Conservation (phyloP, 495 filamentous ascomycete genomes). For the Aspergillus conjunctus region DNA sequence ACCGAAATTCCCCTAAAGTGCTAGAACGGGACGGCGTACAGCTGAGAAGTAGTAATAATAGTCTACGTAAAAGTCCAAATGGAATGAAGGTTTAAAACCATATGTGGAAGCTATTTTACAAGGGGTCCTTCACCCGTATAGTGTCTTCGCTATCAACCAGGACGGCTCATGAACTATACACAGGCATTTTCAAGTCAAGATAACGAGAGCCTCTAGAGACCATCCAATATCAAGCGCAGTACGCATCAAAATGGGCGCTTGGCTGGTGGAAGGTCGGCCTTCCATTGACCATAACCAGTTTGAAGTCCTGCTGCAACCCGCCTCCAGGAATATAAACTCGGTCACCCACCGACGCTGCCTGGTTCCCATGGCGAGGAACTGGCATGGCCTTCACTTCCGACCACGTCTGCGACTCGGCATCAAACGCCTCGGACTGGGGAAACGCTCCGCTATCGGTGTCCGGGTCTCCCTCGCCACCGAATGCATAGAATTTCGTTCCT, state of each 20-base stretch:
- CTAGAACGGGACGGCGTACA: no score
- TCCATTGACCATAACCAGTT: background rate
- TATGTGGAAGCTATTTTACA: no score
- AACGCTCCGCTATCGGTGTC: background rate
- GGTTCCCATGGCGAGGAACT: conserved; percentile 10
- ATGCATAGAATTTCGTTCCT: background rate
- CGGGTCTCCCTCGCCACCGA: conserved; percentile 9
- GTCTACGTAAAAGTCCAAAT: no score
- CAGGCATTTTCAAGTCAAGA: background rate
- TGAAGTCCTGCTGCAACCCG: conserved; percentile 9
- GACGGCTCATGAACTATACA: background rate
- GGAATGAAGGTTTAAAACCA: no score
- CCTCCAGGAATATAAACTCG: conserved; percentile 12
- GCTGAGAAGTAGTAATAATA: no score
- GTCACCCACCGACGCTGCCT: conserved; percentile 3
- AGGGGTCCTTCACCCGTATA: no score
- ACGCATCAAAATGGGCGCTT: conserved; percentile 1
- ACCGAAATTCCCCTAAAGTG: no score
- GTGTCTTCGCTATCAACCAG: background rate
- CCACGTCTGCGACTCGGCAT: conserved; percentile 10
- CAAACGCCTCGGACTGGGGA: conserved; percentile 10
- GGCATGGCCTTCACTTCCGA: conserved; percentile 3
- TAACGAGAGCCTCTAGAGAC: no score
- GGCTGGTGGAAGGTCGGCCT: background rate
- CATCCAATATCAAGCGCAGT: conserved; percentile 8